Conservation (phyloP, 306 rosid genomes). For the Trichosanthes cucumerina region DNA sequence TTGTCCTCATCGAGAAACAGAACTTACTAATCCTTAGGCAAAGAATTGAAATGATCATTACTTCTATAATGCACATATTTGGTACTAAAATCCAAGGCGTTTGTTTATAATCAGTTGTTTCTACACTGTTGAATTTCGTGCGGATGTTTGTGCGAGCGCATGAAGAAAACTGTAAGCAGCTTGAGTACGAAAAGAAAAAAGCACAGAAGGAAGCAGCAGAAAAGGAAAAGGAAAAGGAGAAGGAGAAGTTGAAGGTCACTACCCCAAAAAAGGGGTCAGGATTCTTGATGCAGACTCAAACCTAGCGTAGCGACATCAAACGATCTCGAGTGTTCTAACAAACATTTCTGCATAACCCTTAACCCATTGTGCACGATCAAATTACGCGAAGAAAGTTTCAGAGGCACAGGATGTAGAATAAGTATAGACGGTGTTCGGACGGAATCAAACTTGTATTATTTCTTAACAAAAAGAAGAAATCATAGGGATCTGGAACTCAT, state of each 20-base stretch:
- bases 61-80: not conserved
- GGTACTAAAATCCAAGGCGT: not conserved
- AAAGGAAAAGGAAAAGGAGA: slow-evolving; percentile 22
- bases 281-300: slow-evolving; percentile 28
- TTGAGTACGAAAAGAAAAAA: slow-evolving; percentile 49
- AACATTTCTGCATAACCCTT: not conserved
- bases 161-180: slow-evolving; percentile 52
- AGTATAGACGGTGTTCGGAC: not conserved
- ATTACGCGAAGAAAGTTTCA: not conserved
- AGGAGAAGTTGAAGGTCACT: slow-evolving; percentile 30
- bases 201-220: slow-evolving; percentile 55
- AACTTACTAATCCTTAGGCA: not conserved
- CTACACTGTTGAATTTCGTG: slow-evolving; percentile 54
- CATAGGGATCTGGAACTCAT: not conserved
- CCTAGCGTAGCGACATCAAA: slow-evolving; percentile 36
- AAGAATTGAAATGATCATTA: not conserved
- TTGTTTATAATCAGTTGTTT: slow-evolving; percentile 31
- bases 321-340: slow-evolving; percentile 8
- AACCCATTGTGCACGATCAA: not conserved
- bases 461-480: not conserved
- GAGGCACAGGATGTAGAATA: not conserved
- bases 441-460: not conserved
- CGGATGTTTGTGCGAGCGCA: slow-evolving; percentile 51
- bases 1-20: not conserved
- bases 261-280: slow-evolving; percentile 35